Conservation (phyloP, 148 eudicot species). For the Amaranthus cruentus region DNA sequence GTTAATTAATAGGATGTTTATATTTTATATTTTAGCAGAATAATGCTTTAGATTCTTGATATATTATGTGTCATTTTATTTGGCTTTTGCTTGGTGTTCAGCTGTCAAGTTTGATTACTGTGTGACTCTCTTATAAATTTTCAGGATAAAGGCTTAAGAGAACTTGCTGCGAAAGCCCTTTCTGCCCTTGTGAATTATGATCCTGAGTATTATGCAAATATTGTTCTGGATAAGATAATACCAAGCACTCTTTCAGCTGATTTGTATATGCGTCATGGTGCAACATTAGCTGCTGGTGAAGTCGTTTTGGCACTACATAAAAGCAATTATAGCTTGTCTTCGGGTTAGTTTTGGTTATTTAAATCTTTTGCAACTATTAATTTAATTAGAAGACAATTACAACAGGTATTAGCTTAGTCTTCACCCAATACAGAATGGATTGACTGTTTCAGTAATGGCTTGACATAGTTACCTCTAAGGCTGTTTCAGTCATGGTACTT, state of each 20-base stretch:
- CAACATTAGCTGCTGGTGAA: constrained; percentile 90
- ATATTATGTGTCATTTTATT: not conserved
- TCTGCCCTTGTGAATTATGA: constrained; percentile 80
- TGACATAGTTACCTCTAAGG: not conserved
- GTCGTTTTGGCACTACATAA: constrained; percentile 64
- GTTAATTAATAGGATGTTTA: not conserved
- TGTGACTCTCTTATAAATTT: constrained; percentile 20
- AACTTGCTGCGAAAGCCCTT: constrained; percentile 85
- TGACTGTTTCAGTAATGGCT: not conserved
- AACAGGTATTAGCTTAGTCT: not conserved
- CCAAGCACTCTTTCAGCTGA: constrained; percentile 90
- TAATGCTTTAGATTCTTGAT: not conserved
- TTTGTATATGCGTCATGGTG: constrained; percentile 95
- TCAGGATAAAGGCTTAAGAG: constrained; percentile 92
- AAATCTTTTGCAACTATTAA: constrained; percentile 5
- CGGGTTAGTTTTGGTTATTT: constrained; percentile 42
- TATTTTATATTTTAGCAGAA: not conserved
- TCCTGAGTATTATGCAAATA: constrained; percentile 66
- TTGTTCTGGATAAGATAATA: constrained; percentile 59
- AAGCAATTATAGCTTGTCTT: constrained; percentile 53
- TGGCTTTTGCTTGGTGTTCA: not conserved
- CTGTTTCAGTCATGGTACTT: not conserved
- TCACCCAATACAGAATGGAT: not conserved
- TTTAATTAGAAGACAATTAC: not conserved
- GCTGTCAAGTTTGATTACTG: not conserved